These are phyloP conservation scores for Collybia mongolica DNA, from an alignment of 768 basidiomycete genomes.

Conservation along the genomic window DNA sequence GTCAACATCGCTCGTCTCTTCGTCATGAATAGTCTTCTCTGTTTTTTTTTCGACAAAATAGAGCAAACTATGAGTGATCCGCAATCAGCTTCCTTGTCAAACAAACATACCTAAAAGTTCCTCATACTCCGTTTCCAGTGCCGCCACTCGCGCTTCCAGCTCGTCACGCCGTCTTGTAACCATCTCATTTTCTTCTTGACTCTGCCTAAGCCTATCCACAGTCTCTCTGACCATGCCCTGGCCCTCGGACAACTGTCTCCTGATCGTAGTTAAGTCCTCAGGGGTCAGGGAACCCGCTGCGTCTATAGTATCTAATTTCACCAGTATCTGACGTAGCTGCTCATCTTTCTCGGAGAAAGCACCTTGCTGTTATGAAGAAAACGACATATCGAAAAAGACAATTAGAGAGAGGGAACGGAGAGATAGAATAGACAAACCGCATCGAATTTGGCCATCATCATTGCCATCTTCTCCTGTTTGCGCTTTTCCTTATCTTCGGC, in stretches of 20 bases:
- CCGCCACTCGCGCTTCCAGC: slow-evolving; percentile 75
- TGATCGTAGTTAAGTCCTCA: slow-evolving; percentile 79
- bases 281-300: slow-evolving; percentile 60
- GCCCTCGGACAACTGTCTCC: slow-evolving; percentile 86
- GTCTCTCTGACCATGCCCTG: slow-evolving; percentile 86
- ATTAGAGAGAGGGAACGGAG: slow-evolving; percentile 2
- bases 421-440: slow-evolving; percentile 52
- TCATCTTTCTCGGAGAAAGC: slow-evolving; percentile 95
- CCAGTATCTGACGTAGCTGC: slow-evolving; percentile 79
- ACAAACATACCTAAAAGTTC: slow-evolving; percentile 76
- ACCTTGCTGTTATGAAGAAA: slow-evolving; percentile 62
- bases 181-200: slow-evolving; percentile 92
- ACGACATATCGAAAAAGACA: not conserved
- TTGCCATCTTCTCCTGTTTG: slow-evolving; percentile 98
- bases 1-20: slow-evolving; percentile 82
- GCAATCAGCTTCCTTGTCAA: slow-evolving; percentile 4
- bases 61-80: slow-evolving; percentile 13
- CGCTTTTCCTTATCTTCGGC: slow-evolving; percentile 98
- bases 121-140: slow-evolving; percentile 92
- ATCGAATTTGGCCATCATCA: slow-evolving; percentile 99
- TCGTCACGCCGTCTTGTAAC: slow-evolving; percentile 81
- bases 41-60: slow-evolving; percentile 10
- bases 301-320: slow-evolving; percentile 83
- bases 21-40: slow-evolving; percentile 93
- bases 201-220: slow-evolving; percentile 83